Conservation (phyloP, 768 basidiomycete species). For the Mycena amicta region DNA sequence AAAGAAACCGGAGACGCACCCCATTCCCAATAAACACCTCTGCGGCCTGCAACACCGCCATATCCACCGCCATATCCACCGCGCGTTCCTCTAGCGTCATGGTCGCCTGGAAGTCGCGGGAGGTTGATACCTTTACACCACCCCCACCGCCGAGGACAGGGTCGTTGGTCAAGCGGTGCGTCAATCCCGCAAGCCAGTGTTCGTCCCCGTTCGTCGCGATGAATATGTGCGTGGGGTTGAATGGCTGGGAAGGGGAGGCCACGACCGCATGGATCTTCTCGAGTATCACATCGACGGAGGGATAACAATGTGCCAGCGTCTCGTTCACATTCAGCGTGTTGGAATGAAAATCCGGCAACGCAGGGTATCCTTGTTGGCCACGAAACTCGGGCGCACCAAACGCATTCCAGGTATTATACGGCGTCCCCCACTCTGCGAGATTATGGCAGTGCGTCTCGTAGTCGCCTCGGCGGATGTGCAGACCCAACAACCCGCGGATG, state of each 20-base stretch:
- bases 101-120: conserved; percentile 4
- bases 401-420: conserved; percentile 15
- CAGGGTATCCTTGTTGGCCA: no score
- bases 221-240: background rate
- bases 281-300: background rate
- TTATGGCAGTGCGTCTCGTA: conserved; percentile 13
- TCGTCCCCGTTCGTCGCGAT: conserved; percentile 10
- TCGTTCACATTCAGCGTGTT: background rate
- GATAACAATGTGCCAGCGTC: conserved; percentile 15
- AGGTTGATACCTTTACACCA: background rate
- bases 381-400: no score
- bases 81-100: conserved; percentile 6
- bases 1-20: background rate
- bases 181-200: background rate
- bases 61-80: conserved; percentile 17
- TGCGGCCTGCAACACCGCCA: conserved; percentile 5
- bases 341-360: conserved; percentile 9
- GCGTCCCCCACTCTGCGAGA: conserved; percentile 7
- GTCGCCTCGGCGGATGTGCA: conserved; percentile 21
- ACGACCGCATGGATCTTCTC: background rate
- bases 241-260: background rate
- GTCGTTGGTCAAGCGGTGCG: background rate
- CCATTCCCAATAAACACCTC: conserved; percentile 17
- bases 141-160: background rate
- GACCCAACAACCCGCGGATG: conserved; percentile 8